Evolutionary conservation across 1,284 basidiomycete genomes (phyloP), one percentile per base, ranked within the genome.

Genomic region (Ganoderma resinaceum): DNA sequence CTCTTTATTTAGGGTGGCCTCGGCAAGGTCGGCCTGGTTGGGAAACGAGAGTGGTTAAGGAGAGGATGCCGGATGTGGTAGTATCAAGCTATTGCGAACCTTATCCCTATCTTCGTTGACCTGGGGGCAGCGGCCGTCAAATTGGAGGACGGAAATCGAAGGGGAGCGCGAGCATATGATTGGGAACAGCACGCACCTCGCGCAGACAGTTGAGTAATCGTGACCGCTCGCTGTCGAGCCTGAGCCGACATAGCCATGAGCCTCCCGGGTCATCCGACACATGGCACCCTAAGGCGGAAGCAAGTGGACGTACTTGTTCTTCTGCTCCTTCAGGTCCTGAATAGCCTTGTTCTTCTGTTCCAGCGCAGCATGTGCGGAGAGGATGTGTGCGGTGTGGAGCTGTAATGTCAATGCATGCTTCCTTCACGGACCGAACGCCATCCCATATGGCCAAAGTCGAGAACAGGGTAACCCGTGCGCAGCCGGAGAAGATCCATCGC

Each of bases 361-460:
- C 6, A 94, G 81, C 43, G 89, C 86, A 3, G 91, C 87, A 76
- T 94, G 92, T 8, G 92, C 91, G 16, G 92, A 93, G 2, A 94
- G 82, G 55, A 94, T 93, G 76, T 94, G 92, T n/a, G 93, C 92
- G 11, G 93, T 94, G 73, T 94, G 93, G 31, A 94, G 81, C 76
- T 94, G 93, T 53, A 94, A 81, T 16, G 91, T 91, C 71, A 94
- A 78, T 3, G 92, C 91, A 78, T 94, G 93, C 80, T 93, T 94
- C 80, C 92, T 94, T 66, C 53, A 63, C 63, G 40, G 53, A 59
- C 63, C 59, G 35, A 29, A 62, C 63, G 65, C 61, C 61, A 23
- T 58, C n/a, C 64, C 67, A 62, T 52, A 46, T 53, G 63, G 33
- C 26, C 6, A 6, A n/a, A 37, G 18, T 20, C 55, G 33, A 20